Conservation (phyloP, 305 asterid species). For the Fraxinus platypoda region DNA sequence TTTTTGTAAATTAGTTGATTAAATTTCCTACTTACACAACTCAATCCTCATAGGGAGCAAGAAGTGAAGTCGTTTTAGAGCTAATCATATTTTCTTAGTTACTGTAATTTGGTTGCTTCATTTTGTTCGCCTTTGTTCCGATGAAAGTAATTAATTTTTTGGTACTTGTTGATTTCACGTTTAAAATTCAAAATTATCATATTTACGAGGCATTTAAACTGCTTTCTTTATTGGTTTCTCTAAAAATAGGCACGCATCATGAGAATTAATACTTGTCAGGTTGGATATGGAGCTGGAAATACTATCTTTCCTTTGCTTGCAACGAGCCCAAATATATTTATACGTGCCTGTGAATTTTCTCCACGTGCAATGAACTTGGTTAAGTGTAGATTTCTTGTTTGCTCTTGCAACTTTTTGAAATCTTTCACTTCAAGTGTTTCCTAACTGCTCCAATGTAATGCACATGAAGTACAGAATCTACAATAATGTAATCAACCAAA, state of each 20-base stretch:
- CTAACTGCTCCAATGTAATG: too few relatives aligned
- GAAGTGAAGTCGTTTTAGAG: constrained; percentile 64
- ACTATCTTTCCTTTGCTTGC: too few relatives aligned
- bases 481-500: too few relatives aligned
- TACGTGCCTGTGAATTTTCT: too few relatives aligned
- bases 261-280: not conserved
- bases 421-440: too few relatives aligned
- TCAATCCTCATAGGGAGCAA: constrained; percentile 50
- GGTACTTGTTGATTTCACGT: not conserved
- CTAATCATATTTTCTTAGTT: constrained; percentile 32
- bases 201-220: not conserved
- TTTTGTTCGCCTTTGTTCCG: not conserved
- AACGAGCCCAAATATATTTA: too few relatives aligned
- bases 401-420: too few relatives aligned
- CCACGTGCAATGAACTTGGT: too few relatives aligned
- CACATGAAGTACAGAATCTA: too few relatives aligned
- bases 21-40: constrained; percentile 10
- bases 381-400: too few relatives aligned
- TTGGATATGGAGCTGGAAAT: too few relatives aligned
- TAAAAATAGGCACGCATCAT: not conserved
- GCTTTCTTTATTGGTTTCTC: constrained; percentile 6
- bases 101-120: not conserved
- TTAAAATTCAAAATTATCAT: not conserved
- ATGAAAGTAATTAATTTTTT: not conserved
- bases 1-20: not conserved